Conservation (phyloP, 2,329 filamentous ascomycete genomes). For the Fusarium tjaetaba region DNA sequence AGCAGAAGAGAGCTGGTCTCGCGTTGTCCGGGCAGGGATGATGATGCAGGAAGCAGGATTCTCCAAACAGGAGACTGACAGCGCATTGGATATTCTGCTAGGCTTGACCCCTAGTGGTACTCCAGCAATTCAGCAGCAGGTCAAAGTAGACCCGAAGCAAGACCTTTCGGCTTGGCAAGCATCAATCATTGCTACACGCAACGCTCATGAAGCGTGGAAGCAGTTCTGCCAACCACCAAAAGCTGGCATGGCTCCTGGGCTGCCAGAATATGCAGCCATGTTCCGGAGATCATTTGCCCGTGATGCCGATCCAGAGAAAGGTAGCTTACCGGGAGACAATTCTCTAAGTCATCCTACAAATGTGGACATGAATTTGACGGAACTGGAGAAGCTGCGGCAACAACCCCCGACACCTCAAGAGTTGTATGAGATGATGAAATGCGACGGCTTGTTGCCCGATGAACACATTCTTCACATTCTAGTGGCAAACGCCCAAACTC, state of each 20-base stretch:
- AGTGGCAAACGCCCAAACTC: slow-evolving; percentile 60
- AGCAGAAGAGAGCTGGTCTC: slow-evolving; percentile 62
- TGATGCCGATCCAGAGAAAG: slow-evolving; percentile 40
- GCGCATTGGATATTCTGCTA: slow-evolving; percentile 61
- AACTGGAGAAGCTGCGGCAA: slow-evolving; percentile 72
- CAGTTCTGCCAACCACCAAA: slow-evolving; percentile 54
- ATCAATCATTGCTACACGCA: slow-evolving; percentile 67
- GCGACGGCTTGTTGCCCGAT: slow-evolving; percentile 58
- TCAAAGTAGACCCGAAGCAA: slow-evolving; percentile 27
- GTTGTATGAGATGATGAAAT: slow-evolving; percentile 69
- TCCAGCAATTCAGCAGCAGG: slow-evolving; percentile 65
- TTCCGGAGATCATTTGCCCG: slow-evolving; percentile 63
- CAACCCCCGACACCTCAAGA: slow-evolving; percentile 67
- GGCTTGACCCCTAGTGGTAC: slow-evolving; percentile 61
- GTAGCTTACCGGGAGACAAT: slow-evolving; percentile 67
- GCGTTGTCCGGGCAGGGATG: slow-evolving; percentile 62
- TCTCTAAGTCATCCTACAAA: slow-evolving; percentile 57
- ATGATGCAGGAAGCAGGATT: slow-evolving; percentile 69
- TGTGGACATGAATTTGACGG: slow-evolving; percentile 62
- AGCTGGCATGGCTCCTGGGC: slow-evolving; percentile 48
- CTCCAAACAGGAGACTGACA: slow-evolving; percentile 56
- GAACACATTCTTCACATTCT: slow-evolving; percentile 65
- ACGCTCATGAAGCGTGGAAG: slow-evolving; percentile 70
- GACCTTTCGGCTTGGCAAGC: slow-evolving; percentile 60
- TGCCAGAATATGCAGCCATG: slow-evolving; percentile 67